Percentiles rank a stretch among this genome's conserved stretches.
Evolutionary conservation across 805 yeast species (phyloP).

Genomic region (Yamadazyma kitorensis): DNA sequence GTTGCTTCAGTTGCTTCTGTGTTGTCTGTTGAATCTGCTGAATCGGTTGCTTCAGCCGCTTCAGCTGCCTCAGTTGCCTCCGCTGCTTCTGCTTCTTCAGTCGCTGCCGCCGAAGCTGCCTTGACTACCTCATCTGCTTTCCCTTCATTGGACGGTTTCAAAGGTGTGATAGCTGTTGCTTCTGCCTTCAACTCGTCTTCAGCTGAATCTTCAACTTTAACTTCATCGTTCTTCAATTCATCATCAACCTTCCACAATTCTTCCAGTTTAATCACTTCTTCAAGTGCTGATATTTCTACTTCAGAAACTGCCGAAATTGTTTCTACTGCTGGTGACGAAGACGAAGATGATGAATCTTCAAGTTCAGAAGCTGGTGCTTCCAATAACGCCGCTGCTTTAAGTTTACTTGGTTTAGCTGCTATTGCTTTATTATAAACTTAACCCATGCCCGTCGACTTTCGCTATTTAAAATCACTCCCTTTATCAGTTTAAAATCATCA

Average conservation of each 20-base stretch:
- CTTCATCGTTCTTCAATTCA: conserved; percentile 8
- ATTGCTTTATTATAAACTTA: conserved; percentile 19
- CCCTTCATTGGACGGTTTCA: conserved; percentile 16
- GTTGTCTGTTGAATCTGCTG: conserved; percentile 2
- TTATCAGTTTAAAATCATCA: no score
- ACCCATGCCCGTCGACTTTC: no score
- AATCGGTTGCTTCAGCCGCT: conserved; percentile 8
- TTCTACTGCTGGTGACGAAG: conserved; percentile 15
- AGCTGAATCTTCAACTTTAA: conserved; percentile 5
- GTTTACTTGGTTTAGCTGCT: conserved; percentile 25
- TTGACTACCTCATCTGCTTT: conserved; percentile 11
- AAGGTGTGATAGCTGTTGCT: conserved; percentile 25
- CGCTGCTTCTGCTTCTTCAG: conserved; percentile 9
- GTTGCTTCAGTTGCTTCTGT: conserved; percentile 10
- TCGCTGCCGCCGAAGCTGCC: conserved; percentile 8
- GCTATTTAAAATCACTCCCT: no score
- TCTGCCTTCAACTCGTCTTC: conserved; percentile 16
- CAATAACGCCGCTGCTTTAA: conserved; percentile 15
- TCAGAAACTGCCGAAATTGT: conserved; percentile 11
- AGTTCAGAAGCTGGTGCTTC: conserved; percentile 11
- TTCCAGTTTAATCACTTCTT: conserved; percentile 6
- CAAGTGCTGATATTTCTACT: neutral
- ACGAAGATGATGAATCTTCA: conserved; percentile 11
- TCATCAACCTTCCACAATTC: conserved; percentile 8
- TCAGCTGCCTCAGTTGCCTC: conserved; percentile 12